phyloP scores from a whole-genome alignment of 2,329 filamentous ascomycete species.

The Hymenoscyphus albidus region DNA sequence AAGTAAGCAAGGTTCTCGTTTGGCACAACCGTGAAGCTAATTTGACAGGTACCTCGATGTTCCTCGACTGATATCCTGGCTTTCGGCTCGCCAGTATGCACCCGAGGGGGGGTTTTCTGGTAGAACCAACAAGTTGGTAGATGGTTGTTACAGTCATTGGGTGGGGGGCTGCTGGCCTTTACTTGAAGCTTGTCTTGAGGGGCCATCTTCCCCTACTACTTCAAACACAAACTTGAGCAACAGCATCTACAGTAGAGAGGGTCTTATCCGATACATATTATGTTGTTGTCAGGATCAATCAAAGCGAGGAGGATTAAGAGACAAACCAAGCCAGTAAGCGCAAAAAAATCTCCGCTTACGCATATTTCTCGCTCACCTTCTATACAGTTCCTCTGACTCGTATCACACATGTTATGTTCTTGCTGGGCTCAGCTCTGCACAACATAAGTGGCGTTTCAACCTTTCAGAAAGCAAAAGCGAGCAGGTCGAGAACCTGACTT shows the following conservation, averaged over 20 bases:
- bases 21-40: constrained; percentile 20
- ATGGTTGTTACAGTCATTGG: constrained; percentile 98
- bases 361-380: constrained; percentile 21
- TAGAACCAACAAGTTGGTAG: constrained; percentile 94
- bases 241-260: constrained; percentile 75
- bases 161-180: constrained; percentile 92
- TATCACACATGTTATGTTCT: constrained; percentile 95
- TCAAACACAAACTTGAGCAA: constrained; percentile 25
- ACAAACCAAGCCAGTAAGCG: constrained; percentile 86
- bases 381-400: constrained; percentile 66
- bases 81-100: constrained; percentile 82
- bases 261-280: constrained; percentile 83
- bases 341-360: constrained; percentile 14
- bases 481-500: constrained; percentile 31
- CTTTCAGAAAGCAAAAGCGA: constrained; percentile 32
- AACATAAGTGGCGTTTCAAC: constrained; percentile 59
- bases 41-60: constrained; percentile 67
- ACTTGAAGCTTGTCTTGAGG: constrained; percentile 72
- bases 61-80: constrained; percentile 74
- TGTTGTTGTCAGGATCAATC: constrained; percentile 76
- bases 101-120: constrained; percentile 93
- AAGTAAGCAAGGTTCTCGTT: constrained; percentile 50
- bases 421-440: constrained; percentile 76
- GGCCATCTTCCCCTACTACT: constrained; percentile 37
- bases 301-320: constrained; percentile 74